Base-by-base conservation (phyloP, 139 green algal species). In the Haematococcus lacustris region DNA sequence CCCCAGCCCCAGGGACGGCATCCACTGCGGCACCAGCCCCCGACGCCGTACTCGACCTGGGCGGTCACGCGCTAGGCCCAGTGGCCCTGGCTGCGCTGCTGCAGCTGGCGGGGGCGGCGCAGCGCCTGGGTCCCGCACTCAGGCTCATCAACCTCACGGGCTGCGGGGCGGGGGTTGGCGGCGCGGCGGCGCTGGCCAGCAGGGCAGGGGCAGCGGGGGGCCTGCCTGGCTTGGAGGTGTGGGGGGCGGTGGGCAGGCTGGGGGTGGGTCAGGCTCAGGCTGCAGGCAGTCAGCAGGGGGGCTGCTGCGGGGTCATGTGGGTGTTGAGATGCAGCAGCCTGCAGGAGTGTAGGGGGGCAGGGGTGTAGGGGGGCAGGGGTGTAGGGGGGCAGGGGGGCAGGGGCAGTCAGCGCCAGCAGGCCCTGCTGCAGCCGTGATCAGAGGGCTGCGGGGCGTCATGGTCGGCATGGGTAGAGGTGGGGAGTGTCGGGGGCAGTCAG, bases 81-180 rank as follows among this genome's bases (percentile, higher is more conserved):
- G 3, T 63, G 13, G 53, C 25, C 17, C 21, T 30, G 17, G 4
- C 25, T 4, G 53, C 25, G 17, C 53, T 63, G 53, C 53, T 63
- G 53, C 53, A 32, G 53, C 23, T 28, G 4, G 53, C 53, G 13
- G 17, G 4, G 13, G 53, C 53, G 17, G 17, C 53, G 53, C 53
- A 4, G 21, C 17, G 17, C 53, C 17, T 63, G 13, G 13, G 53
- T 4, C 53, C 53, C 53, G 13, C 25, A 32, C 64, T 82, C 3
- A 28, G 9, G 0, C 73, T 68, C 13, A 39, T 82, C 34, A 82
- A 82, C 53, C 72, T 82, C 5, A 82, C 77, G 21, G 72, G 68
- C 38, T 74, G 72, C 41, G 43, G 70, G 60, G 30, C 76, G 39
- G 77, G 68, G 3, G 62, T 73, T 3, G 34, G 51, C 6, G 77